phyloP scores from a whole-genome alignment of 139 green algal genomes.

The Mesotaenium endlicherianum region DNA sequence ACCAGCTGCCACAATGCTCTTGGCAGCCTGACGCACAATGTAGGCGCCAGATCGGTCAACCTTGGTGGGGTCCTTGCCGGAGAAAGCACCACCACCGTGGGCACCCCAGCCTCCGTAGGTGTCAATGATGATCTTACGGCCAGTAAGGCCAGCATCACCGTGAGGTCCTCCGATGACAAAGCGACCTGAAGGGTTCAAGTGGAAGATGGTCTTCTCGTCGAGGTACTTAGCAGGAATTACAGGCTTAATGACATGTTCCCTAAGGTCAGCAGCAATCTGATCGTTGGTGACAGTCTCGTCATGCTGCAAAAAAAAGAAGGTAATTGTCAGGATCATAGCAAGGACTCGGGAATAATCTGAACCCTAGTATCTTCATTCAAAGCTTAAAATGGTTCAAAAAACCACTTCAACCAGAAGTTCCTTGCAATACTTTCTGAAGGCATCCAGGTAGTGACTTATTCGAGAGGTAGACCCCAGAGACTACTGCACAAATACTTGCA shows the following conservation, averaged over 20 bases:
- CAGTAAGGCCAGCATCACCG: slow-evolving; percentile 95
- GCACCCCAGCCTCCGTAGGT: slow-evolving; percentile 99
- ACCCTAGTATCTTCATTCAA: neutral
- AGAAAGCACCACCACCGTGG: slow-evolving; percentile 97
- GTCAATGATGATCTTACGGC: slow-evolving; percentile 99
- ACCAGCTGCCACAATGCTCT: slow-evolving; percentile 89
- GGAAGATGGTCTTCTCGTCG: slow-evolving; percentile 99
- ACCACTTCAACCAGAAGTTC: too few relatives aligned
- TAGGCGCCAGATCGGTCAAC: slow-evolving; percentile 92
- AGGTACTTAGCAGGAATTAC: slow-evolving; percentile 96
- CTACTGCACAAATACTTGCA: too few relatives aligned
- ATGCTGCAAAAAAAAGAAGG: slow-evolving; percentile 55
- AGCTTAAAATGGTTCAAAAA: too few relatives aligned
- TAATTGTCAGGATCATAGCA: too few relatives aligned
- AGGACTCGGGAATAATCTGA: too few relatives aligned
- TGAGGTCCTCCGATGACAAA: slow-evolving; percentile 98
- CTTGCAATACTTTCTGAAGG: too few relatives aligned
- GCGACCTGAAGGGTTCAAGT: slow-evolving; percentile 95
- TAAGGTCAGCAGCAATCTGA: slow-evolving; percentile 87
- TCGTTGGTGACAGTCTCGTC: slow-evolving; percentile 89
- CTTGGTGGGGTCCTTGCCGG: slow-evolving; percentile 72
- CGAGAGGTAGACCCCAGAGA: too few relatives aligned
- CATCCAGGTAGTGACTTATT: too few relatives aligned
- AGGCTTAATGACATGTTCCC: slow-evolving; percentile 99
- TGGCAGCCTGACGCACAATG: slow-evolving; percentile 96